Conservation (phyloP, 1,284 basidiomycete species). For the Apiotrichum akiyoshidainum region DNA sequence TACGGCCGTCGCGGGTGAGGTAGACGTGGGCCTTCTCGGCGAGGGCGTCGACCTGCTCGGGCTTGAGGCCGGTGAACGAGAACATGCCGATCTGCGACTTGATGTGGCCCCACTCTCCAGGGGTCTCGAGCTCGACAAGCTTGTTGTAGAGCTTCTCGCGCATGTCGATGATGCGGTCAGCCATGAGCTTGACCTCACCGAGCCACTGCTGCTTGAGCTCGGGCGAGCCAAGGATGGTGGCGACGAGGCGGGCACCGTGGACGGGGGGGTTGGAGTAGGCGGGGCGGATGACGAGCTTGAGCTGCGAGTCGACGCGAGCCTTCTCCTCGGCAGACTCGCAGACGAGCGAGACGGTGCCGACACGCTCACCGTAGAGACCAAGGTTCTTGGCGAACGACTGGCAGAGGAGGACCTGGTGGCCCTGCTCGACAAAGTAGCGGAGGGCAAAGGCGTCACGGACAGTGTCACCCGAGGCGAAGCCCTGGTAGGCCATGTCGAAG, state of each 20-base stretch:
- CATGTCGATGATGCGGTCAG: conserved; percentile 94
- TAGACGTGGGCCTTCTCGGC: conserved; percentile 93
- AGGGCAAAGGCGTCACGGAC: conserved; percentile 89
- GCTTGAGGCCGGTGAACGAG: conserved; percentile 82
- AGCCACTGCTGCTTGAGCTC: conserved; percentile 86
- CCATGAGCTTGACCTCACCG: conserved; percentile 89
- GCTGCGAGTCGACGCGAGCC: conserved; percentile 83
- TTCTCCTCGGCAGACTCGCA: conserved; percentile 73
- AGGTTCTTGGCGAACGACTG: conserved; percentile 99
- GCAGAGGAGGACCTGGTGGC: conserved; percentile 78
- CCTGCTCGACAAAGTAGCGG: conserved; percentile 86
- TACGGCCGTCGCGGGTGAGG: conserved; percentile 66
- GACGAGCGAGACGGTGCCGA: conserved; percentile 88
- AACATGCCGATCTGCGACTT: conserved; percentile 80
- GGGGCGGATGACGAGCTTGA: conserved; percentile 94
- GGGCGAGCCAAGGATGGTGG: conserved; percentile 71
- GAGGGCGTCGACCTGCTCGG: conserved; percentile 78
- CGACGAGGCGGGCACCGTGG: conserved; percentile 80
- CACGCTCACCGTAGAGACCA: conserved; percentile 95
- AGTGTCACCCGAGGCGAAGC: conserved; percentile 86
- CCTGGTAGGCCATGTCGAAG: conserved; percentile 82
- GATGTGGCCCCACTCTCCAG: conserved; percentile 93
- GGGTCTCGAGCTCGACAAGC: conserved; percentile 80
- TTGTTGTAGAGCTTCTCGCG: conserved; percentile 76
- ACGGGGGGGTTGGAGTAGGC: conserved; percentile 98